phyloP scores from a whole-genome alignment of 768 basidiomycete species.

The Galerina sulciceps region DNA sequence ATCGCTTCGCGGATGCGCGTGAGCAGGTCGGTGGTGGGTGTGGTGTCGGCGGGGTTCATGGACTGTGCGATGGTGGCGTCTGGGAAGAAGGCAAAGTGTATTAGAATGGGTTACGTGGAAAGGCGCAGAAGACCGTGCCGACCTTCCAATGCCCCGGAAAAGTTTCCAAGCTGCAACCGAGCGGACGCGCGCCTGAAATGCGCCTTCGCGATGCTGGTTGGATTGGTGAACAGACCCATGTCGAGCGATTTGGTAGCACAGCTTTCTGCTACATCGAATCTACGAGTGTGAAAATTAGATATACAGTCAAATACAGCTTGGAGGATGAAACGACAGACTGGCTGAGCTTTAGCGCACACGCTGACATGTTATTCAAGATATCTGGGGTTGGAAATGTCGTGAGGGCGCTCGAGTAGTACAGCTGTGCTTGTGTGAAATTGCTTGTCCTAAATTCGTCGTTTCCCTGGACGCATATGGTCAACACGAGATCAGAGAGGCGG shows the following conservation, averaged over 20 bases:
- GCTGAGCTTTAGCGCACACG: slow-evolving; percentile 1
- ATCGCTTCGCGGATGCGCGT: neutral
- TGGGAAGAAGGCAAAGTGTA: neutral
- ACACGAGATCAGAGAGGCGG: neutral
- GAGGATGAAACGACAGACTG: neutral
- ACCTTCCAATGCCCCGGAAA: slow-evolving; percentile 4
- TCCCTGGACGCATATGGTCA: neutral
- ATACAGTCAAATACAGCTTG: neutral
- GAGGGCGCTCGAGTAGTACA: slow-evolving; percentile 3
- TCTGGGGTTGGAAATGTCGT: slow-evolving; percentile 11
- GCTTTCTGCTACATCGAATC: slow-evolving; percentile 2
- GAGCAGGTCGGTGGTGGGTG: neutral
- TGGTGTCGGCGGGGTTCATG: neutral
- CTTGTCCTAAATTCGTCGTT: neutral
- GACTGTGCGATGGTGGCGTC: neutral
- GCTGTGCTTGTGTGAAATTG: neutral
- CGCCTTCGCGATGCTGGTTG: neutral
- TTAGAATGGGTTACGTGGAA: neutral
- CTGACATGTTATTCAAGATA: slow-evolving; percentile 10
- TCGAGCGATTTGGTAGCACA: slow-evolving; percentile 6
- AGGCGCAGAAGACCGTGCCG: neutral
- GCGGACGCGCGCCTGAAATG: neutral
- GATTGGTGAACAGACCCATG: neutral
- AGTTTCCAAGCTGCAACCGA: slow-evolving; percentile 5
- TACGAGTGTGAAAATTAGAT: neutral